These are phyloP conservation scores for Achaetomiella virescens DNA, from an alignment of 495 filamentous ascomycete species.

Conservation along the genomic window DNA sequence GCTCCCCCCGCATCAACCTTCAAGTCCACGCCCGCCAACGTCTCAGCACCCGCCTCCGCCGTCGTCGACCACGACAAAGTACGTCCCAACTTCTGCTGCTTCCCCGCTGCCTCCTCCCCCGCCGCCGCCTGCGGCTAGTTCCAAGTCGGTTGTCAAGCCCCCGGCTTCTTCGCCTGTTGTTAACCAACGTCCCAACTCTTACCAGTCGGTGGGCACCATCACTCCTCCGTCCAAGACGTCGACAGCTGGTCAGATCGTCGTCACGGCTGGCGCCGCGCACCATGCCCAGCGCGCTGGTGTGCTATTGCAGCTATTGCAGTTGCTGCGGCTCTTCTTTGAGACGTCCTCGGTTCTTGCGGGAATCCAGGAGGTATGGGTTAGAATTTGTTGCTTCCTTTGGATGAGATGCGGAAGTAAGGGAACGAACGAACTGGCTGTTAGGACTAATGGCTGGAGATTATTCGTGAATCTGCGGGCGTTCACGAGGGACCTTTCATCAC, in stretches of 20 bases:
- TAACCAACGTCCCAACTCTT: conserved; percentile 8
- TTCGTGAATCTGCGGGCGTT: too few relatives aligned
- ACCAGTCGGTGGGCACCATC: conserved; percentile 18
- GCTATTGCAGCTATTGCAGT: conserved; percentile 30
- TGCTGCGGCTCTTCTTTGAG: conserved; percentile 28
- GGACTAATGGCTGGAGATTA: too few relatives aligned
- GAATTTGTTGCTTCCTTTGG: too few relatives aligned
- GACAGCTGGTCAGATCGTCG: conserved; percentile 13
- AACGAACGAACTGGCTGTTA: too few relatives aligned
- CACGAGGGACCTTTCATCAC: too few relatives aligned
- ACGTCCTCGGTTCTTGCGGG: too few relatives aligned
- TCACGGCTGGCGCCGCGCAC: conserved; percentile 28
- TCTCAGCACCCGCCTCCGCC: conserved; percentile 15
- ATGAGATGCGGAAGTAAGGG: too few relatives aligned
- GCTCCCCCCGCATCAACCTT: conserved; percentile 12
- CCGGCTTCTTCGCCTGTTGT: conserved; percentile 9
- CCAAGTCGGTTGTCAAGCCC: conserved; percentile 15
- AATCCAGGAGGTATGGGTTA: too few relatives aligned
- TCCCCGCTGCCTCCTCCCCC: conserved; percentile 7
- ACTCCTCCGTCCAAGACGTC: conserved; percentile 10
- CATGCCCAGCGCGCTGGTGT: conserved; percentile 28
- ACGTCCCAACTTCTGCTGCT: conserved; percentile 14
- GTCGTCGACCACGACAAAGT: conserved; percentile 7
- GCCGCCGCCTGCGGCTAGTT: conserved; percentile 11
- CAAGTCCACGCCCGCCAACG: conserved; percentile 10